Base-by-base conservation (phyloP, 2,329 filamentous ascomycete genomes). In the Microdochium trichocladiopsis region DNA sequence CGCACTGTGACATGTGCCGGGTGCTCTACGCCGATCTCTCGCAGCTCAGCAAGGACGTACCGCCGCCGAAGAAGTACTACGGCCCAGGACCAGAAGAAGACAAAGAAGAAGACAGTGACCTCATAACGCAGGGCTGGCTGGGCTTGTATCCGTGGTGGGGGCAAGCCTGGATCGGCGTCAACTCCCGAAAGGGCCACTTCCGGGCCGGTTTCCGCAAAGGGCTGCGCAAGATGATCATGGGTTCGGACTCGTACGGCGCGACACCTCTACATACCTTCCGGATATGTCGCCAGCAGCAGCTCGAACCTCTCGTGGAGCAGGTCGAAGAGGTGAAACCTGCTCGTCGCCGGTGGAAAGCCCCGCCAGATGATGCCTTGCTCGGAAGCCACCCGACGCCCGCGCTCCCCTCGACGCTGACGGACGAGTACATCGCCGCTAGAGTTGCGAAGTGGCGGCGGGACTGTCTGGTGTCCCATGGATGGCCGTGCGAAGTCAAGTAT, bases 71-170 rank as follows among this genome's bases (percentile, higher is more conserved):
- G n/a, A n/a, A n/a, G n/a, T n/a, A n/a, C n/a, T n/a, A n/a, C n/a
- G n/a, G n/a, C n/a, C n/a, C n/a, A n/a, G n/a, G n/a, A n/a, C n/a
- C n/a, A n/a, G 18, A 6, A 22, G 43, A 16, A 25, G 43, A 16
- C 21, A 16, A 37, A n/a, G 33, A 37, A 8, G 33, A 4, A 5
- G 33, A 53, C 3, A 5, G 25, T 16, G 22, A 49, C 43, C 33
- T 58, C 18, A 50, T 22, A 11, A 48, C n/a, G n/a, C n/a, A 55
- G 47, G 57, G 56, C 24, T 57, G 55, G 56, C 48, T 58, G n/a
- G 56, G 53, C 1, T 25, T 57, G 16, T 59, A 58, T 22, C 57
- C 57, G 4, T 57, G 55, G 14, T 56, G 51, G 53, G 50, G 51
- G 1, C 22, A 41, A 12, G 43, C 33, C 14, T 45, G 50, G 16